These are phyloP conservation scores for Thermomucor indicae-seudaticae DNA, from an alignment of 371 early-diverging fungal genomes.

Conservation along the genomic window DNA sequence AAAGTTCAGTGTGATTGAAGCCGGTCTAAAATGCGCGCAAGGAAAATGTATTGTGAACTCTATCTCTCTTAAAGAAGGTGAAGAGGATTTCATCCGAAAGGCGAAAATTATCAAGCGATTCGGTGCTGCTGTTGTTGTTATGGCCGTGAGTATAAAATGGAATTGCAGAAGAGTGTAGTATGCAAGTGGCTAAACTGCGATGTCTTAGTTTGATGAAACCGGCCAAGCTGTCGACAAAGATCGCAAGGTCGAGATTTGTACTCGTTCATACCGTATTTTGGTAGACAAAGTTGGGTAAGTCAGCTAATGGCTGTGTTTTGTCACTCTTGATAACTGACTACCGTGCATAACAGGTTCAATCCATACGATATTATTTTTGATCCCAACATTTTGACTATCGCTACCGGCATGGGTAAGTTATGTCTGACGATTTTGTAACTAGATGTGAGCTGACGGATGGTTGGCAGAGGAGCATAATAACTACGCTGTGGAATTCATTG, in stretches of 20 bases:
- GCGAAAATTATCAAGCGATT: constrained; percentile 82
- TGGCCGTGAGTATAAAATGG: constrained; percentile 75
- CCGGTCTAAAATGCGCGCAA: constrained; percentile 91
- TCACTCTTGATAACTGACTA: too few species aligned
- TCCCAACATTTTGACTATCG: constrained; percentile 93
- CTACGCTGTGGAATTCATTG: constrained; percentile 92
- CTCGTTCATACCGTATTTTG: constrained; percentile 84
- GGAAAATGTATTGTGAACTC: constrained; percentile 97
- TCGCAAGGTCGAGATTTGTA: constrained; percentile 87
- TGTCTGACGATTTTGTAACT: not conserved
- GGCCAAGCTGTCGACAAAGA: constrained; percentile 86
- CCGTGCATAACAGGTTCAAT: constrained; percentile 48
- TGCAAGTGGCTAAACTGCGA: not conserved
- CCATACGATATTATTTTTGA: constrained; percentile 94
- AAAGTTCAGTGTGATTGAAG: constrained; percentile 94
- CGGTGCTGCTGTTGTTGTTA: constrained; percentile 95
- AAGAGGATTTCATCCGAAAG: constrained; percentile 85
- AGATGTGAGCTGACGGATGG: not conserved
- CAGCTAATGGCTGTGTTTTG: too few species aligned
- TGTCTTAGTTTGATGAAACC: constrained; percentile 76
- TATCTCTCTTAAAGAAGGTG: constrained; percentile 92
- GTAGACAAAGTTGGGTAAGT: constrained; percentile 71
- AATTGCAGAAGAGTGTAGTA: too few species aligned
- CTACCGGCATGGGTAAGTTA: constrained; percentile 76
- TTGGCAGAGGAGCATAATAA: constrained; percentile 85